Evolutionary conservation across 1,139 yeast species (phyloP).

Genomic region (Saccharomyces hybrid): DNA sequence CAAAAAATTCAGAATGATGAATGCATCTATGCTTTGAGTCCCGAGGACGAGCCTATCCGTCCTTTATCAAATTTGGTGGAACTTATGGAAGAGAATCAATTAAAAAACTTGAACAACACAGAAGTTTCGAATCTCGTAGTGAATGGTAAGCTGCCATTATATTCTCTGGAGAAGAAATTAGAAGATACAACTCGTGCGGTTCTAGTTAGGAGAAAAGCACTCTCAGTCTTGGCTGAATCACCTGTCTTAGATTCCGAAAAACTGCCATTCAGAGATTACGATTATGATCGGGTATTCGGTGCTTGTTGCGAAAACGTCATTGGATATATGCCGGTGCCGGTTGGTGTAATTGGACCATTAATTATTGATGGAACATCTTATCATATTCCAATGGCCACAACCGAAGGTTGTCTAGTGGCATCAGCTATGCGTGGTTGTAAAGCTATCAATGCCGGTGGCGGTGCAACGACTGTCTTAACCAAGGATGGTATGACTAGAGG

Average conservation of each 20-base stretch:
- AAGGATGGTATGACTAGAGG: constrained; percentile 99
- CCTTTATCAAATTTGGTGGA: constrained; percentile 57
- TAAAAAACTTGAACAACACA: constrained; percentile 56
- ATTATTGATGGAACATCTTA: constrained; percentile 77
- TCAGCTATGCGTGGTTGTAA: constrained; percentile 99
- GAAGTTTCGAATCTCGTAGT: constrained; percentile 69
- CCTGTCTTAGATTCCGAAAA: constrained; percentile 65
- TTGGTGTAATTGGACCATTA: constrained; percentile 96
- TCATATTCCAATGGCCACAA: constrained; percentile 97
- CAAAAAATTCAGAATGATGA: constrained; percentile 29
- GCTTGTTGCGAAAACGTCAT: constrained; percentile 98
- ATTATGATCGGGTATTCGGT: constrained; percentile 91
- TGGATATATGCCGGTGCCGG: constrained; percentile 92
- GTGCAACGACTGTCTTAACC: constrained; percentile 83
- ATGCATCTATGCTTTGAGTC: constrained; percentile 41
- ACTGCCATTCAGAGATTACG: constrained; percentile 75
- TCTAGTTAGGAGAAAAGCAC: constrained; percentile 80
- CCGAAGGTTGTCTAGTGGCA: constrained; percentile 97
- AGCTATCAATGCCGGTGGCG: constrained; percentile 96
- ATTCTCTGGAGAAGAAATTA: constrained; percentile 87
- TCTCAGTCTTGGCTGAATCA: constrained; percentile 73
- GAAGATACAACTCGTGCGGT: constrained; percentile 88
- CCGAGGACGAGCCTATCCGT: constrained; percentile 16
- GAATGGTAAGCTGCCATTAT: constrained; percentile 76
- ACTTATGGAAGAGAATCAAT: constrained; percentile 62